Evolutionary conservation across 225 moss, liverwort and hornwort species (phyloP), one percentile per base, ranked within the genome.

Genomic region (Straminergon stramineum): DNA sequence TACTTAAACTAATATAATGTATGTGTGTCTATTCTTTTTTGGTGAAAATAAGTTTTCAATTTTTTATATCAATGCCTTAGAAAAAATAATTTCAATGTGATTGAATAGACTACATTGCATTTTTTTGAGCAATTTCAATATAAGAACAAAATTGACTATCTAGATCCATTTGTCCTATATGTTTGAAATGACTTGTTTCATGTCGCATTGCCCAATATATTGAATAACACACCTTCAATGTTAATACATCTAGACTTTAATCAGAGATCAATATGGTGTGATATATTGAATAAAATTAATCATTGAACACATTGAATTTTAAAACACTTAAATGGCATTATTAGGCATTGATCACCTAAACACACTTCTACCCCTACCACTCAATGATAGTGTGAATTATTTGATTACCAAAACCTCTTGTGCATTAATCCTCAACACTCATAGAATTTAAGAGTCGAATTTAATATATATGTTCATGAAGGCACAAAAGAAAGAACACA

Each of bases 381-480:
- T 73, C 0, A 0, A 74, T 74, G 17, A 13, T 1, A 45, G 0
- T 10, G 10, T 10, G 6, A 74, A 30, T 30, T 30, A 2, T 17
- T 28, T 30, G 17, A 11, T 45, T 45, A 45, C 17, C 45, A 10
- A 74, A 74, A 9, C 7, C 1, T 70, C 13, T 45, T 6, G 2
- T 45, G 6, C 30, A 39, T n/a, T 69, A n/a, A n/a, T 23, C n/a
- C 4, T n/a, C n/a, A n/a, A 69, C 35, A 10, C 0, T 67, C 7
- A 13, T n/a, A n/a, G 13, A 69, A 11, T n/a, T 69, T n/a, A 4
- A n/a, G n/a, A 69, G 13, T 23, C 3, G 2, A 74, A 28, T 45
- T 8, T 10, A 45, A 28, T 74, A 45, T 10, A 74, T 2, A 17
- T 4, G 2, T 16, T 45, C 45, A 73, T 43, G 2, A 2, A 28